These are phyloP conservation scores for Viridothelium virens DNA, from an alignment of 495 filamentous ascomycete species.

Conservation along the genomic window DNA sequence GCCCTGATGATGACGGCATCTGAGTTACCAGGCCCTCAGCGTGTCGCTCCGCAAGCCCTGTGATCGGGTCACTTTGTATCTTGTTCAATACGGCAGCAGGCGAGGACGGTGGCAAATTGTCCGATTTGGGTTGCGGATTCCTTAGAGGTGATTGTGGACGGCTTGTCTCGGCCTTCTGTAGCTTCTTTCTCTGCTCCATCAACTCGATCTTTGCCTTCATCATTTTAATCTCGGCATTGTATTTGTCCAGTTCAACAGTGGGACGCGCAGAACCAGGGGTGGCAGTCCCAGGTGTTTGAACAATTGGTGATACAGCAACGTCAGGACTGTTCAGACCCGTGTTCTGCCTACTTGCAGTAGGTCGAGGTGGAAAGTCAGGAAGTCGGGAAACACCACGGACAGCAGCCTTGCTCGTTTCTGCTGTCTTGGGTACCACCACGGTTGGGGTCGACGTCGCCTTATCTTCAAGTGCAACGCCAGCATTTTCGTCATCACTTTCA, in stretches of 20 bases:
- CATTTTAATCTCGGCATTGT: background rate
- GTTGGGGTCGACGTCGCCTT: background rate
- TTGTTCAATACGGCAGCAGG: background rate
- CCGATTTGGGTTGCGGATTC: background rate
- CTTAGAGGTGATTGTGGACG: background rate
- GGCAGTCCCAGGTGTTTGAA: background rate
- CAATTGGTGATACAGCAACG: background rate
- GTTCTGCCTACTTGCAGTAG: conserved; percentile 17
- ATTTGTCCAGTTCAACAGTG: background rate
- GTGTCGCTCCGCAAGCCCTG: conserved; percentile 13
- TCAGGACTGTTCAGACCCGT: background rate
- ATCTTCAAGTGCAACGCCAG: background rate
- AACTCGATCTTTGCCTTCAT: conserved; percentile 72
- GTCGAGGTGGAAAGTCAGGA: conserved; percentile 30
- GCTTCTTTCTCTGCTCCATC: conserved; percentile 53
- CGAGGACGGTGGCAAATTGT: background rate
- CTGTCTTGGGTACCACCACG: background rate
- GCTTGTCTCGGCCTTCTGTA: background rate
- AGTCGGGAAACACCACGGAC: conserved; percentile 43
- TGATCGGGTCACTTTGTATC: conserved; percentile 17
- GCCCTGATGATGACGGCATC: background rate
- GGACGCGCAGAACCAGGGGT: background rate
- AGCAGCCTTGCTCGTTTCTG: conserved; percentile 12
- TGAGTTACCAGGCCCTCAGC: background rate
- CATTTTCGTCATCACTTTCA: conserved; percentile 30